phyloP scores from a whole-genome alignment of 768 basidiomycete species.

The Coprinopsis sp. region DNA sequence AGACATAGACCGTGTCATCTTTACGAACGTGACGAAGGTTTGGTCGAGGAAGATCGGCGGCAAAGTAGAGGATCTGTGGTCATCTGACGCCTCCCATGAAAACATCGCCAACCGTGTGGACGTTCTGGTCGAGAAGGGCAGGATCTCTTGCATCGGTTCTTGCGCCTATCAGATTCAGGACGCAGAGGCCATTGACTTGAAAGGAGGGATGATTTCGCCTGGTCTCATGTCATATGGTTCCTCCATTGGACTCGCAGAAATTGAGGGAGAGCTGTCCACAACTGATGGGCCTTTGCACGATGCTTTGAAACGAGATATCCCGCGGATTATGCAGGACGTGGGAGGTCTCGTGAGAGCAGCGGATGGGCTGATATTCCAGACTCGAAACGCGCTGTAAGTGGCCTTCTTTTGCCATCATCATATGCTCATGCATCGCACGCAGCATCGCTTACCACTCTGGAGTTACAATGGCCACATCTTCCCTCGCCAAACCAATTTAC shows the following conservation, averaged over 20 bases:
- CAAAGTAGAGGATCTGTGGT: constrained; percentile 23
- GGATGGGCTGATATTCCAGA: constrained; percentile 69
- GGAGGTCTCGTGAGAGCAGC: constrained; percentile 58
- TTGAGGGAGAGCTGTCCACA: constrained; percentile 64
- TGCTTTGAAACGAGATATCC: constrained; percentile 42
- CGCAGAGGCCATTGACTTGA: constrained; percentile 48
- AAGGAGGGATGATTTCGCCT: constrained; percentile 63
- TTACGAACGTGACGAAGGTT: constrained; percentile 62
- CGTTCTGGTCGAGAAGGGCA: constrained; percentile 46
- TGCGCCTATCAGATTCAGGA: constrained; percentile 18
- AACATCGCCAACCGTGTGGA: constrained; percentile 18
- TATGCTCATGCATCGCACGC: constrained; percentile 6
- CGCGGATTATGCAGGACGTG: constrained; percentile 41
- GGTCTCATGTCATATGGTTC: constrained; percentile 68
- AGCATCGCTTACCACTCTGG: constrained; percentile 66
- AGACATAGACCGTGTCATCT: constrained; percentile 39
- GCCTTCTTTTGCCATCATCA: background rate
- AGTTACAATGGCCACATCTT: constrained; percentile 56
- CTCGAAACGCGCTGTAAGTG: constrained; percentile 68
- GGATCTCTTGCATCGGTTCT: constrained; percentile 46
- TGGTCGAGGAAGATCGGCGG: constrained; percentile 32
- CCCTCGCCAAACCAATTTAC: constrained; percentile 40
- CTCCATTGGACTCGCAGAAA: constrained; percentile 71
- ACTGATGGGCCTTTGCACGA: constrained; percentile 57
- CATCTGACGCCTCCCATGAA: constrained; percentile 16